Evolutionary conservation across 2,329 filamentous ascomycete genomes (phyloP).

Genomic region (Clonostachys byssicola): DNA sequence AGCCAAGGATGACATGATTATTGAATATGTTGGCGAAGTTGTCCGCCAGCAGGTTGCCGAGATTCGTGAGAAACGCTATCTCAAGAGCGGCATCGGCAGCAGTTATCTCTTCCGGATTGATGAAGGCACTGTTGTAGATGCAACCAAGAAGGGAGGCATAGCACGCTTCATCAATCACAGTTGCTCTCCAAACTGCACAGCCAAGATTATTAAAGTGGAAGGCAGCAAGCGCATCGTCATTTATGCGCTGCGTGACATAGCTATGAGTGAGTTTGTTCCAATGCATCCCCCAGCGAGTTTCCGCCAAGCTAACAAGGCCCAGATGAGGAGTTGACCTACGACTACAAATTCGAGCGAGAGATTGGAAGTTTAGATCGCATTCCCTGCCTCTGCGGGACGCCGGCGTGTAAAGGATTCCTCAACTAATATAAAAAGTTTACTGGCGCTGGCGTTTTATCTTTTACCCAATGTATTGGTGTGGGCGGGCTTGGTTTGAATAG

Average conservation of each 20-base stretch:
- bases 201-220: constrained; percentile 98
- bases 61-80: constrained; percentile 84
- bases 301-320: constrained; percentile 6
- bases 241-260: constrained; percentile 93
- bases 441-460: no score
- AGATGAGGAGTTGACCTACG: constrained; percentile 99
- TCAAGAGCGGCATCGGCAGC: constrained; percentile 94
- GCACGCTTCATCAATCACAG: constrained; percentile 98
- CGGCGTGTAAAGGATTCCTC: constrained; percentile 97
- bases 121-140: constrained; percentile 95
- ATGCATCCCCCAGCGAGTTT: constrained; percentile 1
- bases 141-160: constrained; percentile 97
- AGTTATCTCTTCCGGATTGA: constrained; percentile 98
- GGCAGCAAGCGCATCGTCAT: constrained; percentile 98
- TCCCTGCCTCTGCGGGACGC: constrained; percentile 92
- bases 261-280: constrained; percentile 69
- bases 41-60: constrained; percentile 97
- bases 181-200: constrained; percentile 97
- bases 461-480: no score
- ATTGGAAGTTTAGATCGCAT: constrained; percentile 93
- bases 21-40: constrained; percentile 98
- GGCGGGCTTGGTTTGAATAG: no score
- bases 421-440: constrained; percentile 55
- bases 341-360: constrained; percentile 99
- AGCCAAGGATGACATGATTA: constrained; percentile 97